Conservation (phyloP, 2,329 filamentous ascomycete species). For the Juglanconis sp. region DNA sequence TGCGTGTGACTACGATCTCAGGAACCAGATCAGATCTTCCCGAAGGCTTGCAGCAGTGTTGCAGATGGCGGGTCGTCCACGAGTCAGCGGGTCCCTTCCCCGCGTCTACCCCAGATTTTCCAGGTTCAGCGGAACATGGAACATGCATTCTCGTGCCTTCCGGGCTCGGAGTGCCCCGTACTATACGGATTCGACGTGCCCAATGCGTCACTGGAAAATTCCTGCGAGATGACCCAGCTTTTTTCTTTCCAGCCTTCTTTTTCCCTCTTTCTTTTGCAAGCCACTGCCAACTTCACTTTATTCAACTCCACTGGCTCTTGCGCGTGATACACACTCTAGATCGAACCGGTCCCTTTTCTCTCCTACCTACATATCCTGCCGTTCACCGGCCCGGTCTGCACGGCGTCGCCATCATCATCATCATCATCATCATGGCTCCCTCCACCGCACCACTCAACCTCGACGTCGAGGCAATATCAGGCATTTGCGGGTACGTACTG, state of each 20-base stretch:
- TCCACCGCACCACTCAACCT: constrained; percentile 61
- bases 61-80: neutral
- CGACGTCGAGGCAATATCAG: constrained; percentile 86
- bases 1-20: too few species aligned
- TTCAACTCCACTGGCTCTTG: neutral
- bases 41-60: constrained; percentile 1
- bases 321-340: neutral
- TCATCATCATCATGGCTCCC: constrained; percentile 43
- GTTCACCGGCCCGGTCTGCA: neutral
- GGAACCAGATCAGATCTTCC: too few species aligned
- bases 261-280: neutral
- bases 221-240: neutral
- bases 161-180: constrained; percentile 1
- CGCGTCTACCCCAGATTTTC: constrained; percentile 11
- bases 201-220: constrained; percentile 15
- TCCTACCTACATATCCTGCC: too few species aligned
- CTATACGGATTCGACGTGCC: constrained; percentile 1
- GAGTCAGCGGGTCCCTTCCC: neutral
- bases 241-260: neutral
- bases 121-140: neutral
- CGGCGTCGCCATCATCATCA: neutral
- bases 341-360: neutral
- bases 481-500: constrained; percentile 70
- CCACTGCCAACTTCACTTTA: neutral
- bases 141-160: constrained; percentile 1